Evolutionary conservation across 106 monocot species (phyloP).

Genomic region (Alisma plantagoaquatica): DNA sequence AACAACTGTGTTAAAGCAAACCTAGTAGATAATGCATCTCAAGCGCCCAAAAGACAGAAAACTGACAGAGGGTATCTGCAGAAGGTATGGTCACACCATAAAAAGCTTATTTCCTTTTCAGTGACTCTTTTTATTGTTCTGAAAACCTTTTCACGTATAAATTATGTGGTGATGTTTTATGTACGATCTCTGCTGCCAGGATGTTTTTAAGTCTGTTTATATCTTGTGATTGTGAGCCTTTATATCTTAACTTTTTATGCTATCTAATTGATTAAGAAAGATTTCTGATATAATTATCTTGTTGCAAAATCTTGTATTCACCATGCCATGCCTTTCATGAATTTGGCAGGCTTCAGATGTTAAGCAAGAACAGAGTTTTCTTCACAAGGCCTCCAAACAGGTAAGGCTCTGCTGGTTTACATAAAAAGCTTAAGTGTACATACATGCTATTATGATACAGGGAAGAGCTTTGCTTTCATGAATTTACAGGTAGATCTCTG

Average conservation of each 20-base stretch:
- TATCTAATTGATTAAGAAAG: not conserved
- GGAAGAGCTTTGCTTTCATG: no score
- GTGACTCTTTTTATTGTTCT: no score
- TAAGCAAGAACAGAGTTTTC: constrained; percentile 29
- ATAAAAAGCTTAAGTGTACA: no score
- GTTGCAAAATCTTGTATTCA: not conserved
- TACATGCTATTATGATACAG: no score
- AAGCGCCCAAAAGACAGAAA: constrained; percentile 84
- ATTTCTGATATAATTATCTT: not conserved
- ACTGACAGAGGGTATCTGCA: constrained; percentile 47
- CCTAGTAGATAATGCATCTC: constrained; percentile 24
- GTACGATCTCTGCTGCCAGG: not conserved
- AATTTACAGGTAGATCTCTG: no score
- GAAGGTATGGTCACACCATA: no score
- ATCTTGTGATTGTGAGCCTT: not conserved
- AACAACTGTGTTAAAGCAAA: constrained; percentile 16
- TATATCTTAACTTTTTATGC: not conserved
- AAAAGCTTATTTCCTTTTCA: no score
- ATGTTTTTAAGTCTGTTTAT: not conserved
- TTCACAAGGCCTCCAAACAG: constrained; percentile 62
- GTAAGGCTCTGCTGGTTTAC: no score
- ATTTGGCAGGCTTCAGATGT: constrained; percentile 24
- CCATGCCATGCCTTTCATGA: not conserved
- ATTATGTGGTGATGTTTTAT: not conserved
- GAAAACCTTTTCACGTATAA: no score